phyloP scores from a whole-genome alignment of 2,329 filamentous ascomycete genomes.

The Alternaria ventricosa region DNA sequence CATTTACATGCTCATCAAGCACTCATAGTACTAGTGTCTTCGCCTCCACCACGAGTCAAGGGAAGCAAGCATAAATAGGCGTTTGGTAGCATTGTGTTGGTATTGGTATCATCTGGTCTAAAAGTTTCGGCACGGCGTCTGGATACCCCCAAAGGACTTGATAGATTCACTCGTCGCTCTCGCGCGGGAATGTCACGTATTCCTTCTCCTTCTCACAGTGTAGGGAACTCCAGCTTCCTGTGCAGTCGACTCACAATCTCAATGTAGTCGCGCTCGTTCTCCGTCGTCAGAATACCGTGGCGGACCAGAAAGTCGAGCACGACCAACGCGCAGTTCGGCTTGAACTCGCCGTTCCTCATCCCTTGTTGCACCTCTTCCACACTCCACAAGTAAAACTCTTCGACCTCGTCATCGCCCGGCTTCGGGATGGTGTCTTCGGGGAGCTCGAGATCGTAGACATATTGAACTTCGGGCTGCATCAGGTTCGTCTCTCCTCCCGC shows the following conservation, averaged over 20 bases:
- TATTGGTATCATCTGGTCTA: slow-evolving; percentile 38
- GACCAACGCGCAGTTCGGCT: slow-evolving; percentile 88
- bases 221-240: slow-evolving; percentile 78
- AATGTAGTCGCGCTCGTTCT: slow-evolving; percentile 79
- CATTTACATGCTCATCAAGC: slow-evolving; percentile 92
- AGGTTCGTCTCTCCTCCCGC: slow-evolving; percentile 82
- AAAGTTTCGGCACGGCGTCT: slow-evolving; percentile 36
- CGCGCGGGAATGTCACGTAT: slow-evolving; percentile 1
- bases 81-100: slow-evolving; percentile 35
- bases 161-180: slow-evolving; percentile 11
- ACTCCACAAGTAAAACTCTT: slow-evolving; percentile 78
- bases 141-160: slow-evolving; percentile 40
- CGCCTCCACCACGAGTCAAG: slow-evolving; percentile 6
- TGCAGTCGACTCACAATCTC: slow-evolving; percentile 79
- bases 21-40: slow-evolving; percentile 58
- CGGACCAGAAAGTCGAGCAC: slow-evolving; percentile 89
- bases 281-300: slow-evolving; percentile 77
- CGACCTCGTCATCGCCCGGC: slow-evolving; percentile 89
- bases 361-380: slow-evolving; percentile 77
- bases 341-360: slow-evolving; percentile 78
- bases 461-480: slow-evolving; percentile 90
- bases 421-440: slow-evolving; percentile 70
- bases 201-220: slow-evolving; percentile 31
- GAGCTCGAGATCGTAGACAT: slow-evolving; percentile 87
- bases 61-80: slow-evolving; percentile 38